Conservation (phyloP, 2,329 filamentous ascomycete species). For the Penicillium griseofulvum region DNA sequence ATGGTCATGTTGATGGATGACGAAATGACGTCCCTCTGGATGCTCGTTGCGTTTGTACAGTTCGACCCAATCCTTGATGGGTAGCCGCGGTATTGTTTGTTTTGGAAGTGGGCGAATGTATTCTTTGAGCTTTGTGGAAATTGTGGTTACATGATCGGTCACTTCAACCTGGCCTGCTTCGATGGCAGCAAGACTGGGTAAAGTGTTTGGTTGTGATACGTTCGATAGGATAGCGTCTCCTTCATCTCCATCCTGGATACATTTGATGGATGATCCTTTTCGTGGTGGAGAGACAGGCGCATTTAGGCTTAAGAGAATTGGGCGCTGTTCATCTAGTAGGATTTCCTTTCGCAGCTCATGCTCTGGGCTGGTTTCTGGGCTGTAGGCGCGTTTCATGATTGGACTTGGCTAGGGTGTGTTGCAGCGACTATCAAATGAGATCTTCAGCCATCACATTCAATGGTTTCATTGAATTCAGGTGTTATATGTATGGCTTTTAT, state of each 20-base stretch:
- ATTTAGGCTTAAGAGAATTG: conserved; percentile 17
- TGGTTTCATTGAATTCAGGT: not conserved
- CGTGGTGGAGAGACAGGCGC: conserved; percentile 31
- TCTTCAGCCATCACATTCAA: not conserved
- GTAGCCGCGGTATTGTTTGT: conserved; percentile 33
- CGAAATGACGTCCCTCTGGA: conserved; percentile 56
- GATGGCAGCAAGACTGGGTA: conserved; percentile 43
- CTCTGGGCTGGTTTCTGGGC: conserved; percentile 3
- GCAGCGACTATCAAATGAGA: not conserved
- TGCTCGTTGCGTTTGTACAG: conserved; percentile 51
- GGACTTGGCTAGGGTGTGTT: too few relatives aligned
- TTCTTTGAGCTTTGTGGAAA: conserved; percentile 43
- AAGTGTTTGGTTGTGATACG: not conserved
- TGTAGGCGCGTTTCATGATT: conserved; percentile 18
- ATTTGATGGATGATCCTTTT: conserved; percentile 1
- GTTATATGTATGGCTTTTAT: not conserved
- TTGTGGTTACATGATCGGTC: conserved; percentile 50
- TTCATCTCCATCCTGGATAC: not conserved
- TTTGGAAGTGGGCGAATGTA: conserved; percentile 24
- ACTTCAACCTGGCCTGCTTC: conserved; percentile 52
- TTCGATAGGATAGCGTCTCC: not conserved
- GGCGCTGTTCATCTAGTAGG: not conserved
- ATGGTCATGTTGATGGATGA: conserved; percentile 72
- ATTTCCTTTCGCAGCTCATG: not conserved
- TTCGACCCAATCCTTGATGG: conserved; percentile 43